Conservation (phyloP, 768 basidiomycete genomes). For the Auricularia sp. region DNA sequence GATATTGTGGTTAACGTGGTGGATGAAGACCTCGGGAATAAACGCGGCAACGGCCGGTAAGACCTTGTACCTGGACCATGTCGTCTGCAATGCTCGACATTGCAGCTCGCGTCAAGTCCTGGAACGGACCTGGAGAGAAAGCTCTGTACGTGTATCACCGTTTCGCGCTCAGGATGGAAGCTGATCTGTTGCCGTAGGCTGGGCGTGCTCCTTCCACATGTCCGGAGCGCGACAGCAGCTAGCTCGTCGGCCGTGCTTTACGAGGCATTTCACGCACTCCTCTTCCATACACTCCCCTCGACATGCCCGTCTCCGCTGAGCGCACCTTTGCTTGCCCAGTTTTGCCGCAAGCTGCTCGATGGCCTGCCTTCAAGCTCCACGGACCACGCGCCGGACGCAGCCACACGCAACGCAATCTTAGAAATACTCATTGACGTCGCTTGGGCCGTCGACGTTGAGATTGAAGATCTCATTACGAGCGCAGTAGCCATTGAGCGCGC, state of each 20-base stretch:
- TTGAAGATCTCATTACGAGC: constrained; percentile 61
- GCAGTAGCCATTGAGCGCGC: constrained; percentile 24
- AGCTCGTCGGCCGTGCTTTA: constrained; percentile 3
- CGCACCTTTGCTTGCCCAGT: constrained; percentile 1
- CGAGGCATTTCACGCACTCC: constrained; percentile 3
- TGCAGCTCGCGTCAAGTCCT: background rate
- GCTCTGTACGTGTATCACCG: background rate
- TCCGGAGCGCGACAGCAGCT: constrained; percentile 1
- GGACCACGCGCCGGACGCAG: background rate
- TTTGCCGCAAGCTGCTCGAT: constrained; percentile 4
- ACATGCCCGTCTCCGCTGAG: background rate
- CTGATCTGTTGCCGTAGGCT: background rate
- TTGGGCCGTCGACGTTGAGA: constrained; percentile 69
- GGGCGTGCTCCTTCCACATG: constrained; percentile 5
- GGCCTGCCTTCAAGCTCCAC: constrained; percentile 9
- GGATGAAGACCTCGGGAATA: background rate
- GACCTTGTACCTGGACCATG: background rate
- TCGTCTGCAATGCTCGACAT: background rate
- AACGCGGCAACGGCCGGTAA: background rate
- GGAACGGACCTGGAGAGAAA: background rate
- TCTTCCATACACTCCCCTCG: background rate
- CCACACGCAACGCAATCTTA: constrained; percentile 21
- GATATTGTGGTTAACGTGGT: background rate
- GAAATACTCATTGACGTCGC: constrained; percentile 69
- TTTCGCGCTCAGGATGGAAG: background rate